Percentiles rank a stretch among this genome's conserved stretches.
Evolutionary conservation across 257 asterid species (phyloP).

Genomic region (Osmanthus fragrans): DNA sequence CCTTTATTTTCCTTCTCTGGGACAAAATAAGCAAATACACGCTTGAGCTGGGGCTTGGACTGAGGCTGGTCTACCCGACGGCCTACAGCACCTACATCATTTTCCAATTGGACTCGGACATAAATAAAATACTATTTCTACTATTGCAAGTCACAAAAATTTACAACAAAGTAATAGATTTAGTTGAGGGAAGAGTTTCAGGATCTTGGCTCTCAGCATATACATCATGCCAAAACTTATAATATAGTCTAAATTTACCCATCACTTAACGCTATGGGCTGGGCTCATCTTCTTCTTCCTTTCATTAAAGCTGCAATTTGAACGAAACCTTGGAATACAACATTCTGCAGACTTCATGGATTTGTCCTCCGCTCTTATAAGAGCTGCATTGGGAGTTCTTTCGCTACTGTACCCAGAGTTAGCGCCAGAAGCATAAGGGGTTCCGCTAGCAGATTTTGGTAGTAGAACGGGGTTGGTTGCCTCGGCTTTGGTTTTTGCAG

Average conservation of each 20-base stretch:
- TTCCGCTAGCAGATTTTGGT: slow-evolving; percentile 30
- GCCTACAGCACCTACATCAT: too few relatives aligned
- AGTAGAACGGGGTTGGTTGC: slow-evolving; percentile 11
- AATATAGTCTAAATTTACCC: background rate
- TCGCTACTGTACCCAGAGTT: slow-evolving; percentile 39
- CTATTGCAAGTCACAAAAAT: background rate
- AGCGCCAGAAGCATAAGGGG: slow-evolving; percentile 37
- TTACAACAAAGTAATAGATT: background rate
- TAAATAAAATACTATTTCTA: background rate
- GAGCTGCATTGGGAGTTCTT: slow-evolving; percentile 35
- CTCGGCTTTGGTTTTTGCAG: slow-evolving; percentile 12
- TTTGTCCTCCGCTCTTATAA: slow-evolving; percentile 20
- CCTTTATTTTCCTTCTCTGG: too few relatives aligned
- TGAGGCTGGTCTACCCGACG: too few relatives aligned
- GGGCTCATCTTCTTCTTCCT: slow-evolving; percentile 50
- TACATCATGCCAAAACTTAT: slow-evolving; percentile 22
- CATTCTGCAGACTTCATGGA: slow-evolving; percentile 42
- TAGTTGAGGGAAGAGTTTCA: background rate
- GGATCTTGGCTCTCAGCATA: slow-evolving; percentile 23
- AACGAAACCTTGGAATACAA: slow-evolving; percentile 65
- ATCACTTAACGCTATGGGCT: slow-evolving; percentile 25
- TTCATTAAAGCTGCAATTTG: slow-evolving; percentile 49
- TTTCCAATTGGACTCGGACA: too few relatives aligned
- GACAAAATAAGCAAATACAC: too few relatives aligned
- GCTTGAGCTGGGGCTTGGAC: too few relatives aligned